Evolutionary conservation across 2,329 filamentous ascomycete genomes (phyloP).

Genomic region (Xylariaceae sp.): DNA sequence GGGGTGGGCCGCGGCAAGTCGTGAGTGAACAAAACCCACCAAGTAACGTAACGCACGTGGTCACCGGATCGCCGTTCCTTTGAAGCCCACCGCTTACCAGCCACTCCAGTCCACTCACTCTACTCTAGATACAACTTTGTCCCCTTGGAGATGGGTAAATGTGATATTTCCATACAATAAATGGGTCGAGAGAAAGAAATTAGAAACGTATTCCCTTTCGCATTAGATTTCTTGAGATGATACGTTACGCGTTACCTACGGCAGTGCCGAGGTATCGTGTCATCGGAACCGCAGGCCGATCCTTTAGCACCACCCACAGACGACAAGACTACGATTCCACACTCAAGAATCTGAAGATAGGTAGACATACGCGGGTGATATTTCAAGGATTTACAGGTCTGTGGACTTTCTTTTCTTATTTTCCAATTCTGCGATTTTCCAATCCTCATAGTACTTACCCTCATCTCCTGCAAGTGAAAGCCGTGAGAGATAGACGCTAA

Average conservation of each 20-base stretch:
- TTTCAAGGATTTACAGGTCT: conserved; percentile 40
- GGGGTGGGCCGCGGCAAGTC: too few relatives aligned
- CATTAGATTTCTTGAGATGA: neutral
- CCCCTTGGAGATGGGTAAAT: too few relatives aligned
- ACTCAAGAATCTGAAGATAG: conserved; percentile 35
- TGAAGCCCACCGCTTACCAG: too few relatives aligned
- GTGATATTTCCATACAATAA: too few relatives aligned
- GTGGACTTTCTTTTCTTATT: neutral
- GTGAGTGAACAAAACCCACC: too few relatives aligned
- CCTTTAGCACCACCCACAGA: conserved; percentile 19
- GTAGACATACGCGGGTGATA: conserved; percentile 36
- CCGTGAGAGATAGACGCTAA: conserved; percentile 2
- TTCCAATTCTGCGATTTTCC: neutral
- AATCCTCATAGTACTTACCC: neutral
- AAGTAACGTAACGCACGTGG: too few relatives aligned
- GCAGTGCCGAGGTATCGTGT: neutral
- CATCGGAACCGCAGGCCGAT: conserved; percentile 1
- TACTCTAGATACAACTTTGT: too few relatives aligned
- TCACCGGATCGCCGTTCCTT: too few relatives aligned
- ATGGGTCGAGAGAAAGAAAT: too few relatives aligned
- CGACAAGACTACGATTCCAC: conserved; percentile 29
- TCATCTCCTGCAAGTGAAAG: neutral
- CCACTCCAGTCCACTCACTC: too few relatives aligned
- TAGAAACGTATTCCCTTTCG: too few relatives aligned
- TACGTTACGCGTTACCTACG: neutral